Percentiles rank a stretch among this genome's conserved stretches.
phyloP scores from a whole-genome alignment of 2,329 filamentous ascomycete species.

The Colletotrichum shisoi region DNA sequence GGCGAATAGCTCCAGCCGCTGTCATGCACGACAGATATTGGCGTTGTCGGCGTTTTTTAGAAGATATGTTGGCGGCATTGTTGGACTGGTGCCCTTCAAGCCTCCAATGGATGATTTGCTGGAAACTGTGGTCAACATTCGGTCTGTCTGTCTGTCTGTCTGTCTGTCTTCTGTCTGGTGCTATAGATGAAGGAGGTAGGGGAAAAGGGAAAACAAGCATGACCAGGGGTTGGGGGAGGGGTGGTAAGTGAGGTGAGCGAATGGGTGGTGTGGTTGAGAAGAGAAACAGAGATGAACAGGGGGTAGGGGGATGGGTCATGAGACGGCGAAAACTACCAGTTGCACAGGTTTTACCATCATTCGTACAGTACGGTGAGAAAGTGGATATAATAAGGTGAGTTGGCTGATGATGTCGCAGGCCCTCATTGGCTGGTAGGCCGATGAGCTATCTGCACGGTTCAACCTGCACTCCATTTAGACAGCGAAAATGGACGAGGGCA shows the following conservation, averaged over 20 bases:
- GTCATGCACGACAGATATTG: conserved; percentile 16
- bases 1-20: conserved; percentile 4
- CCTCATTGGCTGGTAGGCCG: conserved; percentile 16
- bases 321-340: neutral
- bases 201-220: conserved; percentile 35
- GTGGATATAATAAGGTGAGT: conserved; percentile 10
- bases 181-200: neutral
- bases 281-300: too few relatives aligned
- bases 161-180: neutral
- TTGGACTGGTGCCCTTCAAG: neutral
- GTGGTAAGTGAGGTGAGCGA: neutral
- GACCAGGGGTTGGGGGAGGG: conserved; percentile 7
- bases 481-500: neutral
- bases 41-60: neutral
- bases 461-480: conserved; percentile 7
- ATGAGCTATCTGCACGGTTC: conserved; percentile 5
- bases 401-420: neutral
- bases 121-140: neutral
- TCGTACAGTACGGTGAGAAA: conserved; percentile 32
- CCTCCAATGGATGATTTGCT: conserved; percentile 2
- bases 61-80: neutral
- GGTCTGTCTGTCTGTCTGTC: too few relatives aligned
- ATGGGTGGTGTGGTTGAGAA: conserved; percentile 9
- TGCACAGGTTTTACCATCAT: neutral
- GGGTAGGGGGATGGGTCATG: neutral